These are phyloP conservation scores for Phaeolepiota aurea DNA, from an alignment of 768 basidiomycete genomes.

Conservation along the genomic window DNA sequence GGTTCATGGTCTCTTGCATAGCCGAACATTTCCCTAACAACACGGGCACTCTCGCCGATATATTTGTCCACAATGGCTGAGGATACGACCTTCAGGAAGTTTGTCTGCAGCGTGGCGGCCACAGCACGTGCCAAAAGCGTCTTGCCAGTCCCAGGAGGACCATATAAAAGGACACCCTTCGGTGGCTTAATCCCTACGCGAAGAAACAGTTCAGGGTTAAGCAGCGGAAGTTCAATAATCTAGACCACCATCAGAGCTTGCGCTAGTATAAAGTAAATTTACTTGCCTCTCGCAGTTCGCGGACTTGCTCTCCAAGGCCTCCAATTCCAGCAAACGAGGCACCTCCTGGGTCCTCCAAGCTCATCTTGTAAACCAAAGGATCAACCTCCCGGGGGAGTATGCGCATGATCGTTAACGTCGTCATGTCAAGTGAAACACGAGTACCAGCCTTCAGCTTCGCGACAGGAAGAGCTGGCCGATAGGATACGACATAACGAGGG, in stretches of 20 bases:
- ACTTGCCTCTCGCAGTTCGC: slow-evolving; percentile 87
- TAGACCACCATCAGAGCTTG: slow-evolving; percentile 16
- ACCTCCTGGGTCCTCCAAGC: slow-evolving; percentile 92
- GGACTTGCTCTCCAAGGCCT: slow-evolving; percentile 91
- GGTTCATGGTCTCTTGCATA: slow-evolving; percentile 98
- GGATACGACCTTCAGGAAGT: slow-evolving; percentile 97
- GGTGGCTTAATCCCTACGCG: slow-evolving; percentile 97
- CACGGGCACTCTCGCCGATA: slow-evolving; percentile 94
- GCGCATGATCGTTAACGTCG: slow-evolving; percentile 97
- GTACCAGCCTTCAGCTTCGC: slow-evolving; percentile 89
- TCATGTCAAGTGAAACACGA: slow-evolving; percentile 98
- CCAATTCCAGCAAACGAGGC: slow-evolving; percentile 96
- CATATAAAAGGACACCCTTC: slow-evolving; percentile 93
- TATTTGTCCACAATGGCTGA: slow-evolving; percentile 98
- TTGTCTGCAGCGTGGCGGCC: slow-evolving; percentile 90
- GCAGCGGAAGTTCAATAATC: slow-evolving; percentile 93
- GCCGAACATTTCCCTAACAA: slow-evolving; percentile 98
- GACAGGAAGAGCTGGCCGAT: slow-evolving; percentile 86
- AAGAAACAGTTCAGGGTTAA: slow-evolving; percentile 89
- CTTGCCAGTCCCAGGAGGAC: slow-evolving; percentile 95
- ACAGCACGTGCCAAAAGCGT: slow-evolving; percentile 92
- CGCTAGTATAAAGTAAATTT: neutral
- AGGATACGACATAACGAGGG: slow-evolving; percentile 97
- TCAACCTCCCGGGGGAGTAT: slow-evolving; percentile 97
- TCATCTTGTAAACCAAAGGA: slow-evolving; percentile 99